Conservation (phyloP, 371 early-diverging fungal genomes). For the Mucor circinelloides region DNA sequence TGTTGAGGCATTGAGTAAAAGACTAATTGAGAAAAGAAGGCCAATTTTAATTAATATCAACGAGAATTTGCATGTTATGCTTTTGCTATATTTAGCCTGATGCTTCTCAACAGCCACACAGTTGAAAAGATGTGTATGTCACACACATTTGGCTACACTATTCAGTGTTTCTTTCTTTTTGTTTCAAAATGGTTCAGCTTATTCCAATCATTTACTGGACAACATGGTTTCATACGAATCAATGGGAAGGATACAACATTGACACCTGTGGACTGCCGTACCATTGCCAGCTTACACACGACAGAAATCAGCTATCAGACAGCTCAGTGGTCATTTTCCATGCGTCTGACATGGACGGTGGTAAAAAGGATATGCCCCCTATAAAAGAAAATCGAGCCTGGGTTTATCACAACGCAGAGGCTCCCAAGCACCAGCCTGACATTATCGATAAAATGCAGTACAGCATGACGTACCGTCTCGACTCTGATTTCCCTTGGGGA, state of each 20-base stretch:
- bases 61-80: neutral
- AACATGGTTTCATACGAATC: conserved; percentile 7
- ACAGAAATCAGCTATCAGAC: neutral
- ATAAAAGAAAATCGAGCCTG: neutral
- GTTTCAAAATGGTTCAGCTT: neutral
- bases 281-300: conserved; percentile 11
- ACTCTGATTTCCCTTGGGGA: conserved; percentile 19
- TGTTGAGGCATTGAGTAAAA: neutral
- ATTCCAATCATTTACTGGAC: conserved; percentile 19
- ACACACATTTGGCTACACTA: neutral
- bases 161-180: neutral
- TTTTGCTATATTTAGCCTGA: neutral
- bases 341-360: conserved; percentile 3
- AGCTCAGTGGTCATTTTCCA: conserved; percentile 11
- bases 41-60: neutral
- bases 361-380: neutral
- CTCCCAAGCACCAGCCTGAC: conserved; percentile 1
- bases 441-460: conserved; percentile 12
- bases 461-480: conserved; percentile 15
- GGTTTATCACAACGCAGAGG: conserved; percentile 17
- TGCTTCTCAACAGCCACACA: neutral
- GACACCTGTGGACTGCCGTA: conserved; percentile 4
- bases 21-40: neutral
- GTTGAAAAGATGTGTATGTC: neutral
- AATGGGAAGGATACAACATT: conserved; percentile 17